Evolutionary conservation across 2,329 filamentous ascomycete species (phyloP).

Genomic region (Coniochaeta sp.): DNA sequence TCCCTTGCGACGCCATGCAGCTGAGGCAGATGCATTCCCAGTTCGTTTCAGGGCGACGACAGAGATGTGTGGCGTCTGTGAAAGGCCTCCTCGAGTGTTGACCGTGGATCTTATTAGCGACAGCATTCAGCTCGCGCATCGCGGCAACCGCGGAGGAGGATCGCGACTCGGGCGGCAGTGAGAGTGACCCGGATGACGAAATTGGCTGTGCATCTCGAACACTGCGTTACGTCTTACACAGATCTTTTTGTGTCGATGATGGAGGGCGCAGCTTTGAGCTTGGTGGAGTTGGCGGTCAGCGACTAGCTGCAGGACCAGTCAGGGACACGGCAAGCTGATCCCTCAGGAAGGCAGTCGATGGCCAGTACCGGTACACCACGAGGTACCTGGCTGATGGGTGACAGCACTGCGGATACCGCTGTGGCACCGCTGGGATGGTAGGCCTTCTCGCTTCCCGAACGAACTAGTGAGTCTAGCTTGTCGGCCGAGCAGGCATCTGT

Average conservation of each 20-base stretch:
- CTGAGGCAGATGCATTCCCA: too few species aligned
- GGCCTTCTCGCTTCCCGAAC: neutral
- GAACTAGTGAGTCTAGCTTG: too few species aligned
- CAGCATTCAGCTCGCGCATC: neutral
- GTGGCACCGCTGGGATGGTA: neutral
- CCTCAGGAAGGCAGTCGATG: neutral
- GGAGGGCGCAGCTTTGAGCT: neutral
- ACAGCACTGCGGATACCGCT: neutral
- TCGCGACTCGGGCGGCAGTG: neutral
- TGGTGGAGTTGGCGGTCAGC: neutral
- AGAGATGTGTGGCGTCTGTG: too few species aligned
- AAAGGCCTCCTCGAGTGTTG: too few species aligned
- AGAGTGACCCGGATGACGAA: neutral
- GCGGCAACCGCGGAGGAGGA: neutral
- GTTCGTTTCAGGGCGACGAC: neutral
- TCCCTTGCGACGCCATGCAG: neutral
- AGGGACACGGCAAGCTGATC: slow-evolving; percentile 1
- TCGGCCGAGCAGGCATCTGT: too few species aligned
- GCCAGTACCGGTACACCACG: too few species aligned
- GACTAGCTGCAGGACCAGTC: neutral
- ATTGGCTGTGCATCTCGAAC: neutral
- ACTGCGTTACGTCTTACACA: neutral
- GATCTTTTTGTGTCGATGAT: neutral
- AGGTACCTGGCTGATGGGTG: too few species aligned
- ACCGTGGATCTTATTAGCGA: neutral